Evolutionary conservation across 768 basidiomycete species (phyloP), one percentile per base, ranked within the genome.

Genomic region (Mycena filopes): DNA sequence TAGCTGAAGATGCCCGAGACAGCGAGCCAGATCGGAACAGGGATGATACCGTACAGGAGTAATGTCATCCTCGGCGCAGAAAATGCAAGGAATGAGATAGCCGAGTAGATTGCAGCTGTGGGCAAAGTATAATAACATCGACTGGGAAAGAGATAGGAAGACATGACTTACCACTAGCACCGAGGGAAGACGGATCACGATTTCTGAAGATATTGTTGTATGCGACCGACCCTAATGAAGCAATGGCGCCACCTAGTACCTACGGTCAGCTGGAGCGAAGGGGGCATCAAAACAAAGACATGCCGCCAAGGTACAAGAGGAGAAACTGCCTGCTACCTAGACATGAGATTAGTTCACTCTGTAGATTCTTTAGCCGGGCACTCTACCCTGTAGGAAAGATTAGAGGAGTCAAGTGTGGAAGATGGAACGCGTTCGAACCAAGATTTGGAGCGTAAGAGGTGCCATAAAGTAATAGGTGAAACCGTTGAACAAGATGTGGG

Each of bases 381-480:
- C n/a, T n/a, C n/a, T n/a, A n/a, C 92, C 92, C 68, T 69, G 29
- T 10, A 4, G 9, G 23, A n/a, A 18, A 13, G 25, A 47, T 61
- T 36, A 57, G 49, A 41, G 2, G 21, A 16, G 23, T 6, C 23
- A 40, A 25, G 7, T n/a, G 26, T 26, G 36, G 29, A 16, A 55
- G 40, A 59, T 46, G 42, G 45, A 43, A 40, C 46, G n/a, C 55
- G 36, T n/a, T n/a, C 65, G 20, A 31, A 66, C 68, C 13, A 95
- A 81, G 47, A 89, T 77, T 20, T 77, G 70, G 28, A 94, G 81
- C 49, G 92, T 87, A 3, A 86, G 76, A 1, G 83, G 86, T 0
- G 89, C 91, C 84, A 94, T 87, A 78, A 91, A 94, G 76, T 83
- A 93, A 76, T 87, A 92, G 0, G 90, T 88, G 72, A 93, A 84